Conservation (phyloP, 139 green algal genomes). For the Micractinium sp. region DNA sequence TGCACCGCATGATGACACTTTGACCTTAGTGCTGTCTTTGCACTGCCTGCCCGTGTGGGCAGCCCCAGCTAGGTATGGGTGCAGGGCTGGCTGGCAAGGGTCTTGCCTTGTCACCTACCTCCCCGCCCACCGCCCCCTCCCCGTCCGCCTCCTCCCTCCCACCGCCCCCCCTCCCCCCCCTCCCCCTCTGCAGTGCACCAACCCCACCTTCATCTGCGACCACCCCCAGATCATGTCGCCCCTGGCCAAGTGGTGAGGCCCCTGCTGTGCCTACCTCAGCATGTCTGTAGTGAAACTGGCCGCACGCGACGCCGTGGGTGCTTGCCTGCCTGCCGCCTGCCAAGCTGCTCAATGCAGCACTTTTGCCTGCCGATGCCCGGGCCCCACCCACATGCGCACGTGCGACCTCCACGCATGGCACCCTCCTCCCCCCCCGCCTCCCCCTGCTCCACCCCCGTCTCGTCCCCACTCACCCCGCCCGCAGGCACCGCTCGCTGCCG, state of each 20-base stretch:
- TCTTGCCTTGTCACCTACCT: too few species aligned
- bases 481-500: slow-evolving; percentile 81
- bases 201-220: slow-evolving; percentile 99
- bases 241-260: slow-evolving; percentile 93
- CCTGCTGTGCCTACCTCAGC: too few species aligned
- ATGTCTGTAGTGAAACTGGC: too few species aligned
- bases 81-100: too few species aligned
- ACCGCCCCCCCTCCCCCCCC: not conserved
- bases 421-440: not conserved
- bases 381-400: not conserved
- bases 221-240: slow-evolving; percentile 99
- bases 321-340: not conserved
- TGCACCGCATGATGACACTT: too few species aligned
- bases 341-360: not conserved
- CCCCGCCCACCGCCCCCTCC: too few species aligned
- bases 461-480: not conserved
- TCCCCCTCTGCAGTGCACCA: slow-evolving; percentile 70
- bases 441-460: not conserved
- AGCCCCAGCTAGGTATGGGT: too few species aligned
- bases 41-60: too few species aligned
- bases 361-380: too few species aligned
- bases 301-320: not conserved
- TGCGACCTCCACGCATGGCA: not conserved
- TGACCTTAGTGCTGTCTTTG: too few species aligned
- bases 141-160: not conserved